Base-by-base conservation (phyloP, 495 filamentous ascomycete species). In the Penicillium lividum region DNA sequence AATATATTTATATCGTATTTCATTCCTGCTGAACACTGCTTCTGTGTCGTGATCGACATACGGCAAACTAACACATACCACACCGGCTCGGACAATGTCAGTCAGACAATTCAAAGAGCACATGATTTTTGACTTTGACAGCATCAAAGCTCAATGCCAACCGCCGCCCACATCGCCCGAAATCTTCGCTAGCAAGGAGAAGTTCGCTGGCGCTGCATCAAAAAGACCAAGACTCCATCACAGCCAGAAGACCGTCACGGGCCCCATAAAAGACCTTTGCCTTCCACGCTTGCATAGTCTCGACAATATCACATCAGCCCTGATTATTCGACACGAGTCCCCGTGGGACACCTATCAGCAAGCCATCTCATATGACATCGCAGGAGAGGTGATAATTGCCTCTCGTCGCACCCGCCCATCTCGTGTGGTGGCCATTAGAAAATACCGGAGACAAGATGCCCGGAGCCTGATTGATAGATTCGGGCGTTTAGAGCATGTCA, bases 281-380 rank as follows among this genome's bases (percentile, higher is more conserved):
- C 53, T 55, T 11, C 53, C 53, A 9, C 28, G 9, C 7, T 31
- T 55, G 36, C 45, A 42, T 15, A 34, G 42, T 9, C 22, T 55
- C 18, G 53, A 46, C 11, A 25, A 55, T 25, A 55, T 55, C 25
- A 25, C 40, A 5, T 42, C 43, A 7, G 40, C 47, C 13, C 36
- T 58, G n/a, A 22, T 58, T 53, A 28, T 58, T 31, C 51, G 49
- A 58, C 40, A 52, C 16, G 56, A 58, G 38, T 58, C 29, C 7
- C 56, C 28, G 40, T 58, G 38, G 49, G 48, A 58, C 47, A 58
- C 56, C 5, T 58, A 58, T 53, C 49, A 28, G 40, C 18, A 38
- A 44, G 56, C 33, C 27, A 58, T 58, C 44, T 51, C 56, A 3
- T 58, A 58, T 36, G 36, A 58, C 36, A 45, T 44, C 48, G 48